These are phyloP conservation scores for Monosporozyma yasuniensis DNA, from an alignment of 805 yeast species.

Conservation along the genomic window DNA sequence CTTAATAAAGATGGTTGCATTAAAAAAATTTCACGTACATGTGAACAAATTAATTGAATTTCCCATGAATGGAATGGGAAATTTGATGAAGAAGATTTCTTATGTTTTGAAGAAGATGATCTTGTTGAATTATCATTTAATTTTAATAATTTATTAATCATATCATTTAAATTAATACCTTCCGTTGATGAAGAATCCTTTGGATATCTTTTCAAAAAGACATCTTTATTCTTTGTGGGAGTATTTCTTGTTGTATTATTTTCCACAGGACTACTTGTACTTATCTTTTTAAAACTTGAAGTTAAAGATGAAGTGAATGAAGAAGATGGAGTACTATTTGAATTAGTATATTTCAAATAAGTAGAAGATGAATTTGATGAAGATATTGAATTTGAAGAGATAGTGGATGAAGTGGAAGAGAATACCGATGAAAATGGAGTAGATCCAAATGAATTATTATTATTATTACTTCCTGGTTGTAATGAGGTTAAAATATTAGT, in stretches of 20 bases:
- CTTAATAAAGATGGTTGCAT: constrained; percentile 57
- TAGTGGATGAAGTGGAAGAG: constrained; percentile 3
- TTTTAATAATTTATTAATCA: constrained; percentile 51
- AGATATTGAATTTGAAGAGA: constrained; percentile 4
- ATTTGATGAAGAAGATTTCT: constrained; percentile 5
- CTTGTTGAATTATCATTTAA: constrained; percentile 20
- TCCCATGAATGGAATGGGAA: constrained; percentile 46
- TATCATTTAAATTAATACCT: constrained; percentile 46
- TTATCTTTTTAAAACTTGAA: neutral
- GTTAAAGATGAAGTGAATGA: constrained; percentile 7
- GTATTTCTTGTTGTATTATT: too few species aligned
- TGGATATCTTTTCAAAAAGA: constrained; percentile 24
- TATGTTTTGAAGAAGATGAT: neutral
- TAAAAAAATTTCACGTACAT: constrained; percentile 50
- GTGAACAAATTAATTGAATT: constrained; percentile 47
- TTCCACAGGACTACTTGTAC: too few species aligned
- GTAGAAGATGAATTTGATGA: constrained; percentile 3
- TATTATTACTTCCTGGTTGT: neutral
- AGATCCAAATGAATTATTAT: neutral
- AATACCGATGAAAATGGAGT: constrained; percentile 3
- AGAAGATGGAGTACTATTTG: constrained; percentile 4
- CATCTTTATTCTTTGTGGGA: constrained; percentile 6
- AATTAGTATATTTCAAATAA: neutral
- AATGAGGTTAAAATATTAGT: neutral
- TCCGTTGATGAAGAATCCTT: constrained; percentile 23